phyloP scores from a whole-genome alignment of 192 early-diverging fungal genomes.

The Chytriomyces sp. region DNA sequence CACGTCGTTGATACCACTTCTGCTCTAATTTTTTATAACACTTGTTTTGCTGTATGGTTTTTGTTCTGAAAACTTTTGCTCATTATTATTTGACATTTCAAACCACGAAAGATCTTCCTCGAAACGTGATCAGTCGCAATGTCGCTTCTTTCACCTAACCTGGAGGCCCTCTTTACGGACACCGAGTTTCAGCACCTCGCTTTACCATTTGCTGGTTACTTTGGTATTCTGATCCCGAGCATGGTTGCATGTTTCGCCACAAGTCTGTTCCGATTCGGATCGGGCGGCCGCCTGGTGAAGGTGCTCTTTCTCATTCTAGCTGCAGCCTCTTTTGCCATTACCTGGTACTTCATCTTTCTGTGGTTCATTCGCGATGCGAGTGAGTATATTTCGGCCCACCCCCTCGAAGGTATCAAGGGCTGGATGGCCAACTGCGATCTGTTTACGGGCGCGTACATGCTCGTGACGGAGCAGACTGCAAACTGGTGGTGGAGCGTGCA shows the following conservation, averaged over 20 bases:
- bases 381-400: background rate
- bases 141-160: too few species aligned
- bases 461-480: background rate
- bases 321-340: background rate
- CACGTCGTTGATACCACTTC: slow-evolving; percentile 13
- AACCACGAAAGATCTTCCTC: too few species aligned
- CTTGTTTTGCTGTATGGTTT: too few species aligned
- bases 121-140: too few species aligned
- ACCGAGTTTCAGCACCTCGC: background rate
- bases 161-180: too few species aligned
- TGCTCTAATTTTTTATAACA: too few species aligned
- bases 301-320: background rate
- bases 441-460: slow-evolving; percentile 3
- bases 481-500: slow-evolving; percentile 9
- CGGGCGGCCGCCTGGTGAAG: background rate
- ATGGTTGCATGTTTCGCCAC: background rate
- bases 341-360: background rate
- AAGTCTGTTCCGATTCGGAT: too few species aligned
- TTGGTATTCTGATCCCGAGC: background rate
- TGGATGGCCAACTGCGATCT: slow-evolving; percentile 3
- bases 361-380: background rate
- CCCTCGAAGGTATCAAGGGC: background rate
- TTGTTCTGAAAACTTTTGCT: too few species aligned
- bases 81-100: too few species aligned
- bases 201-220: background rate